Base-by-base conservation (phyloP, 2,329 filamentous ascomycete species). In the Epichloe sibirici region DNA sequence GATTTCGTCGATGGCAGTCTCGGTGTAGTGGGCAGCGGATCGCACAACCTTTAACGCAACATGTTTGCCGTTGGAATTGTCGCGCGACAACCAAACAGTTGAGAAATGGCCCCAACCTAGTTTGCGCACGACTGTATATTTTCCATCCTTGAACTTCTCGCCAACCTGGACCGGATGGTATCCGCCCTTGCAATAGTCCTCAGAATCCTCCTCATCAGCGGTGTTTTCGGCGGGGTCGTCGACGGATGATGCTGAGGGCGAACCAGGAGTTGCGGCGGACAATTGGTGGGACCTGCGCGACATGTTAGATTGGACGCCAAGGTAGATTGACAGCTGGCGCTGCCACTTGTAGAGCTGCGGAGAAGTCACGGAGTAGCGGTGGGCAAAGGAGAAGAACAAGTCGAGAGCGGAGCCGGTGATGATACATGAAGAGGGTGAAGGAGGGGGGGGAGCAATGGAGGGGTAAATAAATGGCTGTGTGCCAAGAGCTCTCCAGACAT, bases 171-270 rank as follows among this genome's bases (percentile, higher is more conserved):
- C 93, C 3, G 93, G 93, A 66, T 98, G 93, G 70, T 97, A 98
- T 56, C 93, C 93, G 64, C 93, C 93, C 73, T 97, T 97, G 80
- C 91, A 96, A 75, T 98, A 98, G 71, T 98, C 93, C 71, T 97
- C 91, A 47, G 89, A 95, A 71, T 98, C 93, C 72, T 98, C 93
- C 73, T 98, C 93, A 67, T 97, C 93, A 65, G 90, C 91, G 40
- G 91, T 95, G 66, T 93, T 90, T 64, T 96, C 90, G 69, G 86
- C 82, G 61, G 81, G 78, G 67, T 95, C 90, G 71, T 91, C 90
- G 61, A 82, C 83, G 46, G 87, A 87, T 55, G 84, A 88, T 52
- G 87, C 86, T 50, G 85, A 85, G 55, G 88, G 86, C 57, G 89
- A 91, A 62, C 84, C 76, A 73, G 83, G 71, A 81, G 77, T 74